Evolutionary conservation across 177 flowering plant genomes (phyloP), one percentile per base, ranked within the genome.

Genomic region (Vitis hybrid): DNA sequence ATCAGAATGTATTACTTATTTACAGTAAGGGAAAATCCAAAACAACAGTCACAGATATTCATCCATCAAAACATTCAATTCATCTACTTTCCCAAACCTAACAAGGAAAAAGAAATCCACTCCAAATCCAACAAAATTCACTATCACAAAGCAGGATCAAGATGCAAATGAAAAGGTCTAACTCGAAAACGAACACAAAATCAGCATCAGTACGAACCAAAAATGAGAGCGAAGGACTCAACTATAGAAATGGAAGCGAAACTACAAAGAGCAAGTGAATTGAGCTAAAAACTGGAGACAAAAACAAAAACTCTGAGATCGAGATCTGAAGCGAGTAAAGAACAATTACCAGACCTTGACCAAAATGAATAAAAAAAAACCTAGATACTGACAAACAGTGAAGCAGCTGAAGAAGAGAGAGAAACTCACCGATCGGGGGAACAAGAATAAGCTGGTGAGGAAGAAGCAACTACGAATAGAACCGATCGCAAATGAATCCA

Each of bases 401-500:
- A 10, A 68, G 50, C 55, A 68, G 19, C 55, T 52, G 18, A 33
- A 51, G 19, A 76, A 60, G 67, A 55, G 7, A 76, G 64, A 73
- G 75, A 71, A 66, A 90, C 91, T 87, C 82, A 90, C 95, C 90
- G 89, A 82, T 84, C 81, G 69, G 88, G 77, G 19, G 84, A 77
- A 52, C 85, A 78, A 80, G 84, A 76, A 69, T 77, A 79, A 73
- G 84, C 87, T 13, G 94, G 89, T 65, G 91, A 85, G 59, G 93
- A 86, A 44, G 91, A 86, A 60, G 88, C 75, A 52, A 88, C 93
- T 22, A 89, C 77, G 59, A 84, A 82, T 44, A 89, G 80, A 70
- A 83, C 89, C 76, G 92, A 89, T 82, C 90, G 82, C 81, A 89
- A 79, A 62, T 87, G 89, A 76, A 77, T 72, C 92, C 92, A 89